Conservation (phyloP, 2,329 filamentous ascomycete genomes). For the Colletotrichum filicis region DNA sequence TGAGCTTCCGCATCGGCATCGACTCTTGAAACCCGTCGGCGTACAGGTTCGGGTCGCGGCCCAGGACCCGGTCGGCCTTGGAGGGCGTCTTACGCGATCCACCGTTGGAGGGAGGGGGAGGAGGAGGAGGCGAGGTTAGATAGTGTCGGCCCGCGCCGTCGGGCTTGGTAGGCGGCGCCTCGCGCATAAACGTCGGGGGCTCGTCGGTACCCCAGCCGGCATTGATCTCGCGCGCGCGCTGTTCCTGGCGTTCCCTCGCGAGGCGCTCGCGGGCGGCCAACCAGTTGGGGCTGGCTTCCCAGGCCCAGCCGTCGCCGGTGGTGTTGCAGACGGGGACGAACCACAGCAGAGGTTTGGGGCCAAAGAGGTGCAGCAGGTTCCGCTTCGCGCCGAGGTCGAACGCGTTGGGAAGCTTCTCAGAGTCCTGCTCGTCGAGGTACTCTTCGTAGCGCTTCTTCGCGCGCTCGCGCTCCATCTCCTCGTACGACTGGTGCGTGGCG, state of each 20-base stretch:
- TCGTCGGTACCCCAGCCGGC: conserved; percentile 72
- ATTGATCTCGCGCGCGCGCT: conserved; percentile 70
- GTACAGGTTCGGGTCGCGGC: conserved; percentile 67
- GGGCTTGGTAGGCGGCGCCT: conserved; percentile 31
- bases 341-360: conserved; percentile 79
- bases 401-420: conserved; percentile 87
- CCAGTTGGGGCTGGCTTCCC: conserved; percentile 89
- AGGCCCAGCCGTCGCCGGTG: conserved; percentile 91
- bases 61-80: conserved; percentile 69
- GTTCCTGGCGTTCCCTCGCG: conserved; percentile 65
- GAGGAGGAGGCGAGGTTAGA: conserved; percentile 36
- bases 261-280: conserved; percentile 75
- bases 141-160: conserved; percentile 43
- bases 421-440: conserved; percentile 92
- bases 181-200: conserved; percentile 36
- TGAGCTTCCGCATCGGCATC: conserved; percentile 59
- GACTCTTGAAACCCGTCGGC: conserved; percentile 57
- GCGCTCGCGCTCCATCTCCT: conserved; percentile 65
- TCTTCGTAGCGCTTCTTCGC: conserved; percentile 68
- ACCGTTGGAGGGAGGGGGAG: conserved; percentile 29
- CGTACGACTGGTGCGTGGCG: conserved; percentile 60
- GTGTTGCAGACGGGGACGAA: conserved; percentile 84
- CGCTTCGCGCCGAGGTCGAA: conserved; percentile 89
- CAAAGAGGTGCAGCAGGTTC: conserved; percentile 87
- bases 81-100: conserved; percentile 54